Percentiles rank a stretch among this genome's conserved stretches.
Conservation (phyloP, 345 rosid genomes). For the Balakata baccata region DNA sequence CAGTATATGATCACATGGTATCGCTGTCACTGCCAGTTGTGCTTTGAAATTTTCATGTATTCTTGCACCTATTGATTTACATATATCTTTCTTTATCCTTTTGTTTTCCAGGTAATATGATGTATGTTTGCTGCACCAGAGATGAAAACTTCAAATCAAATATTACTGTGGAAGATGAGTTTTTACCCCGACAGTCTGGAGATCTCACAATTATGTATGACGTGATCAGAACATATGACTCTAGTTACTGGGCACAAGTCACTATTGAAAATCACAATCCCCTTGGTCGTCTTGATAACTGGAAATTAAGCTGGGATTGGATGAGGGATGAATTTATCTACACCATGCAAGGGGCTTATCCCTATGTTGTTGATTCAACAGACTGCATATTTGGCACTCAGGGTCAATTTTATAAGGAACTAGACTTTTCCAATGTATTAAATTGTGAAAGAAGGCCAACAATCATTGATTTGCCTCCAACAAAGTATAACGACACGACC, state of each 20-base stretch:
- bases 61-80: constrained; percentile 1
- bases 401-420: constrained; percentile 41
- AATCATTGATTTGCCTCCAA: constrained; percentile 81
- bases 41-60: constrained; percentile 7
- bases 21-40: neutral
- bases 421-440: constrained; percentile 70
- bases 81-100: too few species aligned
- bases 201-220: constrained; percentile 95
- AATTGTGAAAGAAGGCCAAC: constrained; percentile 85
- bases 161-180: constrained; percentile 53
- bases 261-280: constrained; percentile 80
- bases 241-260: constrained; percentile 76
- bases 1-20: constrained; percentile 8
- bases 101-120: constrained; percentile 46
- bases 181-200: constrained; percentile 70
- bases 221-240: constrained; percentile 70
- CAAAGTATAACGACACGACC: constrained; percentile 67
- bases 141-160: constrained; percentile 53
- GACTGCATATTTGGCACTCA: constrained; percentile 79
- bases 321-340: constrained; percentile 73
- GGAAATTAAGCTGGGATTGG: constrained; percentile 98
- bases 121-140: constrained; percentile 72
- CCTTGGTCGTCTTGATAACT: constrained; percentile 88
- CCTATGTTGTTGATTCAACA: constrained; percentile 64
- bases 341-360: constrained; percentile 89